Evolutionary conservation across 345 rosid genomes (phyloP).

Genomic region (Euphorbia pulcherrima): DNA sequence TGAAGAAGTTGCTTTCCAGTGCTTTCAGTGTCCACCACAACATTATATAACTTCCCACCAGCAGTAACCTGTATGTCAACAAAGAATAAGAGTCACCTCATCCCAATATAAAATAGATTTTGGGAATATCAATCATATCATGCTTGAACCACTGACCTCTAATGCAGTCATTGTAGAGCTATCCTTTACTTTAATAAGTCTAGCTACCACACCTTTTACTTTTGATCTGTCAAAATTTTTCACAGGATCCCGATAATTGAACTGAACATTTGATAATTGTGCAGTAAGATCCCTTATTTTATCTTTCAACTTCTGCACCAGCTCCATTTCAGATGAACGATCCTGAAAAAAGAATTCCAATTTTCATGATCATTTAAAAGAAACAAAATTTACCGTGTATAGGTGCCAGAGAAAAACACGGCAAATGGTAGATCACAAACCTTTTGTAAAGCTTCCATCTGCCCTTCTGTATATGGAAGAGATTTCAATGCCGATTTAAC

Average conservation of each 20-base stretch:
- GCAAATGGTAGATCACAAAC: constrained; percentile 31
- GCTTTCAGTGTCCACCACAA: constrained; percentile 86
- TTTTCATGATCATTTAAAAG: constrained; percentile 9
- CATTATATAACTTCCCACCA: constrained; percentile 84
- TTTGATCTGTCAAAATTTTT: constrained; percentile 82
- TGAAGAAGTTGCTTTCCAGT: constrained; percentile 93
- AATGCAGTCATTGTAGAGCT: constrained; percentile 78
- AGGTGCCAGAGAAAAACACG: background rate
- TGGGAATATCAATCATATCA: background rate
- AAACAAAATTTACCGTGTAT: constrained; percentile 20
- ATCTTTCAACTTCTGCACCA: constrained; percentile 74
- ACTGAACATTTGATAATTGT: constrained; percentile 75
- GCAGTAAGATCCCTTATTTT: constrained; percentile 67
- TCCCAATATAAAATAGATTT: background rate
- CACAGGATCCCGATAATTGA: constrained; percentile 74
- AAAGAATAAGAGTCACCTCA: constrained; percentile 18
- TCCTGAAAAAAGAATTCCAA: constrained; percentile 48
- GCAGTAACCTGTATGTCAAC: constrained; percentile 68
- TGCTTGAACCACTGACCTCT: constrained; percentile 51
- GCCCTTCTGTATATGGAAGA: constrained; percentile 65
- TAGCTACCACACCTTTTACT: constrained; percentile 97
- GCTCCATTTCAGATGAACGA: constrained; percentile 58
- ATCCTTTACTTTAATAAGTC: constrained; percentile 81
- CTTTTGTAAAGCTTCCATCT: constrained; percentile 88
- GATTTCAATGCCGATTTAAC: constrained; percentile 52